Evolutionary conservation across 306 rosid species (phyloP).

Genomic region (Vigna angularis): DNA sequence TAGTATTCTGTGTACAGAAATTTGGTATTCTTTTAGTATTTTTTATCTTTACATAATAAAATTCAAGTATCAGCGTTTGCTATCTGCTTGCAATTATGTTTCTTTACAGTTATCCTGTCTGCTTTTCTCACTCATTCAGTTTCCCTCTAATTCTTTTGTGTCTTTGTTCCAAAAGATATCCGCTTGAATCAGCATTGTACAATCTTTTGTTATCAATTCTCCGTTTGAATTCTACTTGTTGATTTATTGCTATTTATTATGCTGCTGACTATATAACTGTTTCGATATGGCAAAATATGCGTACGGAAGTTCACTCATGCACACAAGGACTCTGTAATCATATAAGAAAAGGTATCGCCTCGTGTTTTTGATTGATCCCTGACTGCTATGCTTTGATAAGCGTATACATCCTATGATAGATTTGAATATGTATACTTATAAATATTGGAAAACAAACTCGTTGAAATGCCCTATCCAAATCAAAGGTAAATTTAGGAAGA

Average conservation of each 20-base stretch:
- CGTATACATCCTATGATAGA: not conserved
- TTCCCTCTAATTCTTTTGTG: constrained; percentile 15
- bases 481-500: constrained; percentile 9
- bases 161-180: not conserved
- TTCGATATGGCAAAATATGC: constrained; percentile 40
- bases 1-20: too few relatives aligned
- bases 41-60: too few relatives aligned
- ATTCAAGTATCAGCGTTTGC: too few relatives aligned
- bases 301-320: constrained; percentile 71
- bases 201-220: not conserved
- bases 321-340: constrained; percentile 65
- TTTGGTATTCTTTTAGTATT: too few relatives aligned
- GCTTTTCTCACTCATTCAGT: not conserved
- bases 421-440: not conserved
- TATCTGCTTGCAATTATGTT: not conserved
- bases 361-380: constrained; percentile 27
- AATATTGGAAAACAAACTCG: constrained; percentile 6
- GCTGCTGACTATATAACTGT: constrained; percentile 39
- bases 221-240: not conserved
- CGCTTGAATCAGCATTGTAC: constrained; percentile 14
- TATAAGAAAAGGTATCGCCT: constrained; percentile 61
- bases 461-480: not conserved
- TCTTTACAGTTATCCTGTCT: constrained; percentile 10
- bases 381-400: not conserved
- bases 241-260: constrained; percentile 22